A percentile compares a stretch with the other conserved stretches of the same genome.
These are phyloP conservation scores for Zymoseptoria pseudotritici DNA, from an alignment of 2,329 filamentous ascomycete species.

Conservation along the genomic window DNA sequence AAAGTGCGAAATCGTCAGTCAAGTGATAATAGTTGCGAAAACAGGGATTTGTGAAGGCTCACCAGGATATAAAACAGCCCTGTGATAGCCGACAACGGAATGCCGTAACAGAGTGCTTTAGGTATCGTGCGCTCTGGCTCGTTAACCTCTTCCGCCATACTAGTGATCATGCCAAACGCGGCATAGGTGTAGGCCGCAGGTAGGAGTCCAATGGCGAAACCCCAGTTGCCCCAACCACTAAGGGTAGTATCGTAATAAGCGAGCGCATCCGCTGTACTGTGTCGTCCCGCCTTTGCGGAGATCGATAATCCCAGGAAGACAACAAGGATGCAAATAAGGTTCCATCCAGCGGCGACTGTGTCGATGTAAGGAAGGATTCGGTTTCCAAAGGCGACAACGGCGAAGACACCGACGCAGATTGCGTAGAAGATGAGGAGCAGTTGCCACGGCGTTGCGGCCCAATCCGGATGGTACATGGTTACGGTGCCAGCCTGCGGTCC, in stretches of 20 bases:
- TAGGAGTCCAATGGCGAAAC: slow-evolving; percentile 55
- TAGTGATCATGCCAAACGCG: slow-evolving; percentile 52
- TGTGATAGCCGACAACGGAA: slow-evolving; percentile 47
- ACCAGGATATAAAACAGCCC: slow-evolving; percentile 37
- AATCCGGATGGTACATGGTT: slow-evolving; percentile 48
- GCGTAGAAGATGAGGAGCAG: slow-evolving; percentile 63
- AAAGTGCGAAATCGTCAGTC: slow-evolving; percentile 36
- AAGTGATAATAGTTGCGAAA: neutral
- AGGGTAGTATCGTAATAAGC: slow-evolving; percentile 49
- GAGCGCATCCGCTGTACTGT: slow-evolving; percentile 45
- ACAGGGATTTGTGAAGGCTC: neutral
- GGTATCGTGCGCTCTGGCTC: neutral
- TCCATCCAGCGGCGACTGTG: slow-evolving; percentile 50
- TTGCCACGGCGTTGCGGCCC: slow-evolving; percentile 52
- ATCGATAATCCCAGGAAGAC: slow-evolving; percentile 49
- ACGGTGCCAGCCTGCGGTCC: slow-evolving; percentile 34
- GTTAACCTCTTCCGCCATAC: slow-evolving; percentile 4
- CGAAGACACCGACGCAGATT: slow-evolving; percentile 56
- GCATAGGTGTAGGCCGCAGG: slow-evolving; percentile 34
- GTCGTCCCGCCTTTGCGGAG: slow-evolving; percentile 47
- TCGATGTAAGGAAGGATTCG: slow-evolving; percentile 57
- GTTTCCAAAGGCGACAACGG: slow-evolving; percentile 60
- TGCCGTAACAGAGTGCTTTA: slow-evolving; percentile 23
- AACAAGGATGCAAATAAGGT: slow-evolving; percentile 47
- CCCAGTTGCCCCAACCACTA: slow-evolving; percentile 52